Base-by-base conservation (phyloP, 1,284 basidiomycete species). In the Tausonia pullulans region DNA sequence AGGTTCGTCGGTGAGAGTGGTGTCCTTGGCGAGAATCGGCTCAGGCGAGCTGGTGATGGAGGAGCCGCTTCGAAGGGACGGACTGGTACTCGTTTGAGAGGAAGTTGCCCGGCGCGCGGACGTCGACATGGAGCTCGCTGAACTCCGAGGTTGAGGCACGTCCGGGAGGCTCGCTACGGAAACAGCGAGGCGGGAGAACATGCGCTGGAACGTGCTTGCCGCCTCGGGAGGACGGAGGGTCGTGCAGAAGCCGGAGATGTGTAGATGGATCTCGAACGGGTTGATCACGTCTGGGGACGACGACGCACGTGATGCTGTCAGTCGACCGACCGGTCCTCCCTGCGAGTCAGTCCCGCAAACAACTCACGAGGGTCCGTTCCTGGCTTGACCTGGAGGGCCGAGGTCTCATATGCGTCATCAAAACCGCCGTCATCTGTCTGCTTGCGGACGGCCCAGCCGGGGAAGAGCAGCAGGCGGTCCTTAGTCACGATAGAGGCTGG, bases 121-220 rank as follows among this genome's bases (percentile, higher is more conserved):
- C 39, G 39, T 43, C 39, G 54, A 10, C 43, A 43, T 41, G 7
- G 61, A n/a, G n/a, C 65, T 56, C 44, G 60, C 59, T 5, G 46
- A 48, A 2, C 58, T 41, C 40, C 58, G 55, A n/a, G 61, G 50
- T 51, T 53, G 6, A 2, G 74, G 68, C 69, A 84, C 69, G 69
- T 83, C 85, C 9, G 86, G 84, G 4, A 88, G 73, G 6, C 82
- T 77, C 39, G 84, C 85, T 70, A 85, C 85, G 40, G 80, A 85
- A 80, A 84, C 87, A 7, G 89, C 90, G 52, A 92, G 75, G 27
- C 81, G 80, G 65, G 91, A 79, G 69, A 92, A 87, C 0, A 87
- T 83, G 11, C 81, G 80, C 67, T 91, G 88, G 1, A 87, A 84
- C 5, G 87, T 82, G 58, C 84, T 86, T 0, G 83, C 81, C 61